Evolutionary conservation across 495 filamentous ascomycete species (phyloP).

Genomic region (Talaromyces ruber): DNA sequence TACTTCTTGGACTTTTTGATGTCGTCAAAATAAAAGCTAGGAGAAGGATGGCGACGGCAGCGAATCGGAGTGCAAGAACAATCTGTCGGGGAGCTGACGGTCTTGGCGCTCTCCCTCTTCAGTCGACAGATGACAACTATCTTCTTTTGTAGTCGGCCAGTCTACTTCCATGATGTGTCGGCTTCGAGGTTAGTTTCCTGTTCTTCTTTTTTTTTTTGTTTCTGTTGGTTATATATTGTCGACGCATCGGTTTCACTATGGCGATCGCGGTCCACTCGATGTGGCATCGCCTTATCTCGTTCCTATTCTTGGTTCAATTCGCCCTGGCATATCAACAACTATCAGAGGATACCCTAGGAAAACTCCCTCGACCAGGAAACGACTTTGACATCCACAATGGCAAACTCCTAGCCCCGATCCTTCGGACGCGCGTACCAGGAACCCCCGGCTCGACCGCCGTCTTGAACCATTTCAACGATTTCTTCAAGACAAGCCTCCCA

Average conservation of each 20-base stretch:
- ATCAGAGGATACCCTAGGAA: conserved; percentile 60
- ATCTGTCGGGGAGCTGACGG: not conserved
- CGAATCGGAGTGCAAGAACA: not conserved
- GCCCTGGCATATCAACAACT: conserved; percentile 58
- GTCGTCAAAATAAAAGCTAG: not conserved
- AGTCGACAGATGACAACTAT: not conserved
- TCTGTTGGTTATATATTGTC: not conserved
- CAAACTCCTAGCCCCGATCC: conserved; percentile 74
- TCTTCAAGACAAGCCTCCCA: conserved; percentile 65
- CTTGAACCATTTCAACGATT: conserved; percentile 74
- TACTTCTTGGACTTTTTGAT: not conserved
- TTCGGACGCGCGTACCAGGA: conserved; percentile 84
- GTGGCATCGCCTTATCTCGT: conserved; percentile 1
- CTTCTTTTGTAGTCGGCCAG: not conserved
- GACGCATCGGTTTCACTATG: not conserved
- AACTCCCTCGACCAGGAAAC: conserved; percentile 55
- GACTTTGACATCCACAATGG: conserved; percentile 79
- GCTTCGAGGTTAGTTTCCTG: not conserved
- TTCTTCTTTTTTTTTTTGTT: not conserved
- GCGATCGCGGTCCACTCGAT: not conserved
- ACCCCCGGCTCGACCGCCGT: conserved; percentile 67
- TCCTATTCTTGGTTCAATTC: conserved; percentile 19
- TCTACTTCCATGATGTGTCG: not conserved
- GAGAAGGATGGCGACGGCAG: not conserved
- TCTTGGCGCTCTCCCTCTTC: not conserved